phyloP scores from a whole-genome alignment of 371 early-diverging fungal species.

The Apophysomyces sp. region DNA sequence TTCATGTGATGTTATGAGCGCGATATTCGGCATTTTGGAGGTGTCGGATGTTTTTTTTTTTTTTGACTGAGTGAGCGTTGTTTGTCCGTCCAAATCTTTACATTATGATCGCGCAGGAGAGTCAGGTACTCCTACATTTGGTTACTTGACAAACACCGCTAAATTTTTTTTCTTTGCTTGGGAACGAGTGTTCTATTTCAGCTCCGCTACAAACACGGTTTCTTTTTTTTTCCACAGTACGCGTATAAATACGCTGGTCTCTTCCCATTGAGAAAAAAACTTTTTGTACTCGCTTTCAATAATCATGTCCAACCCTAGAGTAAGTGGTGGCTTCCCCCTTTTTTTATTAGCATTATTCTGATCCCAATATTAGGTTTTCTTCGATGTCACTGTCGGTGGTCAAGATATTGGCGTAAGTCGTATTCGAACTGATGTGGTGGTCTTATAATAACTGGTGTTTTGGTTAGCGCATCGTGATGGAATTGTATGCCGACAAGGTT shows the following conservation, averaged over 20 bases:
- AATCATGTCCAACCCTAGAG: conserved; percentile 20
- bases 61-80: no score
- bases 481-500: conserved; percentile 89
- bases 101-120: no score
- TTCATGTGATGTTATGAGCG: no score
- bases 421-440: not conserved
- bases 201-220: no score
- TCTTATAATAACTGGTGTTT: conserved; percentile 5
- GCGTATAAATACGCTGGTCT: not conserved
- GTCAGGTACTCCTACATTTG: no score
- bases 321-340: conserved; percentile 1
- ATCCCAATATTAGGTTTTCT: conserved; percentile 45
- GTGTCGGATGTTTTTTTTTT: no score
- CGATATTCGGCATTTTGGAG: no score
- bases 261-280: not conserved
- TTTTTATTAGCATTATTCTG: not conserved
- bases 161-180: no score
- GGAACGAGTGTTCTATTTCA: no score
- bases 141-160: no score
- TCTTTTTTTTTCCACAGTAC: not conserved
- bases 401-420: conserved; percentile 55
- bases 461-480: conserved; percentile 53
- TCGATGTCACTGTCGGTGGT: conserved; percentile 57
- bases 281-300: not conserved
- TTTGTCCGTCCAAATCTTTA: no score